Conservation (phyloP, 2,329 filamentous ascomycete genomes). For the Penicillium thymicola region DNA sequence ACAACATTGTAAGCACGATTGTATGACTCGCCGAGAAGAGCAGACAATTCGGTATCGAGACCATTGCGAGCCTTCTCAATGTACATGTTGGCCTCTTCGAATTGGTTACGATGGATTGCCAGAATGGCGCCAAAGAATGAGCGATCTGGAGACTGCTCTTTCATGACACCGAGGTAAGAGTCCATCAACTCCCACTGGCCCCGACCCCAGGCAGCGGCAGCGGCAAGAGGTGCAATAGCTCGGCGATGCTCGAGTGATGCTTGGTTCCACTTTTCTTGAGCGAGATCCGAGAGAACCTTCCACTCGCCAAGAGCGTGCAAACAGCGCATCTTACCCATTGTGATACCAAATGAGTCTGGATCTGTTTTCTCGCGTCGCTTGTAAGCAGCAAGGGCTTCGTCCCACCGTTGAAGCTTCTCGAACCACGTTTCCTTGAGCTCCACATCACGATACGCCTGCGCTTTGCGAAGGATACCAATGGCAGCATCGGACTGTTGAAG, state of each 20-base stretch:
- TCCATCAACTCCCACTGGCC: constrained; percentile 99
- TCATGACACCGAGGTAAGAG: constrained; percentile 92
- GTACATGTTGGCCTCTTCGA: constrained; percentile 81
- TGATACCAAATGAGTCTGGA: constrained; percentile 81
- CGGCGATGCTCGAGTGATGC: constrained; percentile 83
- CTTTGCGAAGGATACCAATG: constrained; percentile 94
- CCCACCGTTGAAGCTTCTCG: constrained; percentile 96
- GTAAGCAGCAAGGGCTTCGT: constrained; percentile 90
- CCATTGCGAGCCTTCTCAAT: constrained; percentile 91
- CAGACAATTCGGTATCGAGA: constrained; percentile 91
- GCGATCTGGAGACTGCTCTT: constrained; percentile 84
- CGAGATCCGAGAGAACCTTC: constrained; percentile 85
- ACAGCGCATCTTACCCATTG: constrained; percentile 99
- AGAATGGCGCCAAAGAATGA: constrained; percentile 98
- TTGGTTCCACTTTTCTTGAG: constrained; percentile 90
- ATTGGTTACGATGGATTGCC: constrained; percentile 91
- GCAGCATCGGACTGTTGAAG: constrained; percentile 97
- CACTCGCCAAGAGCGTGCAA: constrained; percentile 95
- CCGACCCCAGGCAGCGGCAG: constrained; percentile 92
- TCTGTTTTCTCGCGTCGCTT: constrained; percentile 77
- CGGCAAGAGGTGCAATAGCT: constrained; percentile 87
- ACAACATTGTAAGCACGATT: constrained; percentile 97
- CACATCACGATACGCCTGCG: constrained; percentile 93
- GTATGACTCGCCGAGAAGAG: constrained; percentile 96
- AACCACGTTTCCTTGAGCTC: constrained; percentile 98